These are phyloP conservation scores for Pelargonium fulgidum DNA, from an alignment of 441 rosid genomes.

Conservation along the genomic window DNA sequence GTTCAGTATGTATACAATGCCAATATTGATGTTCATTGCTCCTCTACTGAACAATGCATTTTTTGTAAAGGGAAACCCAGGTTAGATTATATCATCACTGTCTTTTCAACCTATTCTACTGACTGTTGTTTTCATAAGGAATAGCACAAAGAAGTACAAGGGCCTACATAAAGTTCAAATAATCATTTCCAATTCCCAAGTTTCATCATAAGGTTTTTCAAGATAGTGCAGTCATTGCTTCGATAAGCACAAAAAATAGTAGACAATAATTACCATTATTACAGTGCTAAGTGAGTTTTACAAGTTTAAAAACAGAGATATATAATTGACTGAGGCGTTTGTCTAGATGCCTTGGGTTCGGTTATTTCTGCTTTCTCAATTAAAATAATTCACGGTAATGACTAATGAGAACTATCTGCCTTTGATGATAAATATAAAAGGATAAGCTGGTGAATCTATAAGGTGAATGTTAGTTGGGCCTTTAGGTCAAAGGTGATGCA, in stretches of 20 bases:
- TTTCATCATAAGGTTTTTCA: too few species aligned
- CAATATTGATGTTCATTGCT: background rate
- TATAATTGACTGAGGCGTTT: background rate
- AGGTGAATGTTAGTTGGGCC: background rate
- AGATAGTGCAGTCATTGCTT: too few species aligned
- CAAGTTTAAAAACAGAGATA: background rate
- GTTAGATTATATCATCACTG: background rate
- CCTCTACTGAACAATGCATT: background rate
- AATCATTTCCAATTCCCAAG: too few species aligned
- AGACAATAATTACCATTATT: background rate
- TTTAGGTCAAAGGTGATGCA: background rate
- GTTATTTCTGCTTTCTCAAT: background rate
- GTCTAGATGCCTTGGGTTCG: background rate
- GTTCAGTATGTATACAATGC: slow-evolving; percentile 2
- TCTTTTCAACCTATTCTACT: slow-evolving; percentile 6
- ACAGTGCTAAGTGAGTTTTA: background rate
- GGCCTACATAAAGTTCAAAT: too few species aligned
- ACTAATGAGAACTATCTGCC: background rate
- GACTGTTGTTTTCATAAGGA: background rate
- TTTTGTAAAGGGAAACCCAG: background rate
- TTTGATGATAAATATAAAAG: background rate
- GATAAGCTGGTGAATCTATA: background rate
- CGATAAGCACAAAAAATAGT: background rate
- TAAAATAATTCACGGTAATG: background rate
- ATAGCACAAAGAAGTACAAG: too few species aligned